A percentile compares a stretch with the other conserved stretches of the same genome.
Evolutionary conservation across 2,329 filamentous ascomycete species (phyloP).

Genomic region (Macrophomina pseudophaseolina): DNA sequence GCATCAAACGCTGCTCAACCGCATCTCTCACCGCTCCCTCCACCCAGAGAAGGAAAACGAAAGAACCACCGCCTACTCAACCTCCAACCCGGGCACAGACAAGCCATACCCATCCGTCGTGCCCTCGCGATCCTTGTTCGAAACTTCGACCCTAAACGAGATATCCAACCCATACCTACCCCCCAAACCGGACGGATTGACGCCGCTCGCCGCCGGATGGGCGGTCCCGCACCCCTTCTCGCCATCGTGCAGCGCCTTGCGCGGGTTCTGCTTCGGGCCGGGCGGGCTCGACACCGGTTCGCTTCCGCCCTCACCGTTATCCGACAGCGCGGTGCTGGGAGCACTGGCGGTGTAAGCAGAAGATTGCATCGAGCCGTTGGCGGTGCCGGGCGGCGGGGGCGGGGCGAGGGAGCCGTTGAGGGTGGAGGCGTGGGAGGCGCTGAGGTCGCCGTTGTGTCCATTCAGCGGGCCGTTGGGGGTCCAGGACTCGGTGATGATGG

Average conservation of each 20-base stretch:
- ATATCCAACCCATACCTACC: conserved; percentile 54
- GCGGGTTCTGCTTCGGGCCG: conserved; percentile 60
- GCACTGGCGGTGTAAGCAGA: conserved; percentile 30
- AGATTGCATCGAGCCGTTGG: conserved; percentile 35
- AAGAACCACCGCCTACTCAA: background rate
- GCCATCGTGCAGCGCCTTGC: conserved; percentile 71
- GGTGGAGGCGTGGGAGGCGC: conserved; percentile 29
- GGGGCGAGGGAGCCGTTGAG: conserved; percentile 23
- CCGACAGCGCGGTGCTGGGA: conserved; percentile 4
- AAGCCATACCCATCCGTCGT: conserved; percentile 58
- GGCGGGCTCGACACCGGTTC: conserved; percentile 30
- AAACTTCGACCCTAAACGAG: conserved; percentile 55
- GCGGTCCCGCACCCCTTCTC: conserved; percentile 78
- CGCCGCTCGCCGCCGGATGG: conserved; percentile 70
- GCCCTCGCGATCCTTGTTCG: conserved; percentile 49
- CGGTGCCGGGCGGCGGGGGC: conserved; percentile 27
- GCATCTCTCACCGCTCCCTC: too few species aligned
- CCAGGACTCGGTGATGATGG: conserved; percentile 63
- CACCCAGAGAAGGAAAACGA: background rate
- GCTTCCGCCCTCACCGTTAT: background rate
- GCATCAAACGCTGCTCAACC: background rate
- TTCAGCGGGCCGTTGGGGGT: conserved; percentile 30
- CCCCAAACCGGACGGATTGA: conserved; percentile 49
- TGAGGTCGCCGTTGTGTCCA: conserved; percentile 34
- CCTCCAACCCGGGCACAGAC: conserved; percentile 51